Percentiles rank a stretch among this genome's conserved stretches.
Conservation (phyloP, 176 grass and related monocot species). For the Hyparrhenia diplandra region DNA sequence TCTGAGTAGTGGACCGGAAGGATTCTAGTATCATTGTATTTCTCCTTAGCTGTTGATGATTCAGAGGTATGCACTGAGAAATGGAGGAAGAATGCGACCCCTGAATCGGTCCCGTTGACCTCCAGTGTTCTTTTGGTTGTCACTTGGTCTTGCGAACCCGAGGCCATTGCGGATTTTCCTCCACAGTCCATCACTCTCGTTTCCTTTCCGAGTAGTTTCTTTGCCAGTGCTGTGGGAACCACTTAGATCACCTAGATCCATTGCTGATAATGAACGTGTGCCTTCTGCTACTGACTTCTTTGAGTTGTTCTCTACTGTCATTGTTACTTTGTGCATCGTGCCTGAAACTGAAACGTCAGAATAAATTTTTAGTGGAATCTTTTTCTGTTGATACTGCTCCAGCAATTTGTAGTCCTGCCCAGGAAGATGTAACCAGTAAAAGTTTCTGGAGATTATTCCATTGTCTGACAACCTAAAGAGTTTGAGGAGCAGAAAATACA, state of each 20-base stretch:
- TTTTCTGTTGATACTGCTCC: conserved; percentile 58
- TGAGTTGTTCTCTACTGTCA: conserved; percentile 67
- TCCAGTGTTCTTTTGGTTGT: conserved; percentile 18
- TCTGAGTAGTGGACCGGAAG: conserved; percentile 92
- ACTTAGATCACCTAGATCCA: conserved; percentile 4
- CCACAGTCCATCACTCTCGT: conserved; percentile 30
- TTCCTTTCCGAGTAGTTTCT: conserved; percentile 6
- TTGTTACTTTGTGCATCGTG: conserved; percentile 45
- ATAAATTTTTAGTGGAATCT: conserved; percentile 61
- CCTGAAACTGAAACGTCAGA: conserved; percentile 64
- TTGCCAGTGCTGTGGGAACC: background rate
- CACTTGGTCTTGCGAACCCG: background rate
- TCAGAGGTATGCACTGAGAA: conserved; percentile 71
- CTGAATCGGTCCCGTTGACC: conserved; percentile 58
- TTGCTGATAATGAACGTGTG: background rate
- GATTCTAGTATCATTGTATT: conserved; percentile 74
- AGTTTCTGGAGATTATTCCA: conserved; percentile 68
- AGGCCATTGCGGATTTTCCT: conserved; percentile 38
- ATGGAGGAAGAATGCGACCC: conserved; percentile 87
- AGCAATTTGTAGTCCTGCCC: conserved; percentile 75
- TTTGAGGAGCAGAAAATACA: conserved; percentile 91
- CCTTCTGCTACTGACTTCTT: conserved; percentile 37
- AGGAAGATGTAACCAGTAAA: conserved; percentile 91
- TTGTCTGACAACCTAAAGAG: conserved; percentile 73
- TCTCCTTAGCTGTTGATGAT: conserved; percentile 11